A percentile compares a stretch with the other conserved stretches of the same genome.
Conservation (phyloP, 2,329 filamentous ascomycete genomes). For the Aspergillus spinulosporus region DNA sequence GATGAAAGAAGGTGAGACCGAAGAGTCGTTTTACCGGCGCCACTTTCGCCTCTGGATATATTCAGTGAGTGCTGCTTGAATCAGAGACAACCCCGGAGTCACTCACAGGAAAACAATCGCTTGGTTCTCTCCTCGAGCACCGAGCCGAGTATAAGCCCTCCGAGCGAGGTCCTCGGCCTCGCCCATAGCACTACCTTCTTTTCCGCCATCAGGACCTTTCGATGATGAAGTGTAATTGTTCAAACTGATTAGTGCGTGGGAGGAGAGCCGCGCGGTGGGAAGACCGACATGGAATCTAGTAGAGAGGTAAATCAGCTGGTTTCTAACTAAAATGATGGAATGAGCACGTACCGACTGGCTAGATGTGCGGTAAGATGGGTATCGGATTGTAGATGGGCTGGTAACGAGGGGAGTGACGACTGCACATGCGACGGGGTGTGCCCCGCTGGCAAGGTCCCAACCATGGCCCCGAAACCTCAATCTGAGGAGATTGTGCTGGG, state of each 20-base stretch:
- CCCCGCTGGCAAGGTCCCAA: slow-evolving; percentile 40
- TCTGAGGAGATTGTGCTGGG: slow-evolving; percentile 5
- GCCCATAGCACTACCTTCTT: slow-evolving; percentile 87
- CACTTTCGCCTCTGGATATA: slow-evolving; percentile 80
- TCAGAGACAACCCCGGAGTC: not conserved
- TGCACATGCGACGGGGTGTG: slow-evolving; percentile 65
- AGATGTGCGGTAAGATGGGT: slow-evolving; percentile 54
- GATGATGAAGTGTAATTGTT: slow-evolving; percentile 93
- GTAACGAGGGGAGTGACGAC: slow-evolving; percentile 82
- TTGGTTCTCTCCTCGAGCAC: slow-evolving; percentile 88
- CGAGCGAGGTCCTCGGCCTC: slow-evolving; percentile 90
- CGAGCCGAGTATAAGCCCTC: slow-evolving; percentile 79
- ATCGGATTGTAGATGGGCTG: slow-evolving; percentile 63
- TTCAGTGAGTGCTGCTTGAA: slow-evolving; percentile 21
- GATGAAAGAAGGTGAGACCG: slow-evolving; percentile 84
- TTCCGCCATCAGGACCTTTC: slow-evolving; percentile 85
- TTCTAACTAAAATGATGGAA: not conserved
- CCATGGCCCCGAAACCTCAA: slow-evolving; percentile 37
- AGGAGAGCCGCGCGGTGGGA: slow-evolving; percentile 84
- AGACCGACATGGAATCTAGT: slow-evolving; percentile 89
- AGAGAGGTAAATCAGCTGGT: slow-evolving; percentile 11
- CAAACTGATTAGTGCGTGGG: slow-evolving; percentile 84
- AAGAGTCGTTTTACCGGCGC: slow-evolving; percentile 92
- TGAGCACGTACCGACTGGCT: slow-evolving; percentile 47
- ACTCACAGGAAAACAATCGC: slow-evolving; percentile 87